These are phyloP conservation scores for Penicillium roqueforti DNA, from an alignment of 495 filamentous ascomycete species.

Conservation along the genomic window DNA sequence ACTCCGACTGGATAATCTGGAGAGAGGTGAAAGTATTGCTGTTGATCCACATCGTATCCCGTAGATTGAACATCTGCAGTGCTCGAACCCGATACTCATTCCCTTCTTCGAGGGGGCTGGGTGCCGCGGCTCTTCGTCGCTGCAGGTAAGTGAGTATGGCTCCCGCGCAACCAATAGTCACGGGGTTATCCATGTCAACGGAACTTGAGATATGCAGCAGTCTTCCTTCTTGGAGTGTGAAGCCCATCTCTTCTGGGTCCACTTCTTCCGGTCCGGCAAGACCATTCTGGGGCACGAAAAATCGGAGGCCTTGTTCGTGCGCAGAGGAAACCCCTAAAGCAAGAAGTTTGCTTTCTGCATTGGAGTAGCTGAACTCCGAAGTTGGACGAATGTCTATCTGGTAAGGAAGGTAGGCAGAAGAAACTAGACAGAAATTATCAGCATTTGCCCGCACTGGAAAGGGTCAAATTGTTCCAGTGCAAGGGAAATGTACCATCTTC, in stretches of 20 bases:
- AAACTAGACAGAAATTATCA: conserved; percentile 23
- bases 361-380: conserved; percentile 71
- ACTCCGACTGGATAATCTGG: conserved; percentile 81
- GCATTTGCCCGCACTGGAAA: not conserved
- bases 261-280: conserved; percentile 42
- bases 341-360: conserved; percentile 65
- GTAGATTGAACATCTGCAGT: conserved; percentile 74
- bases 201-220: conserved; percentile 66
- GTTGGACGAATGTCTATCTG: conserved; percentile 68
- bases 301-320: conserved; percentile 37
- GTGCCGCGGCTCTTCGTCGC: conserved; percentile 55
- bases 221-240: conserved; percentile 55
- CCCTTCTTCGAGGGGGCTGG: conserved; percentile 13
- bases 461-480: not conserved
- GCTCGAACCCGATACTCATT: conserved; percentile 54
- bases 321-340: conserved; percentile 42
- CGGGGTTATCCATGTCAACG: conserved; percentile 73
- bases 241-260: conserved; percentile 44
- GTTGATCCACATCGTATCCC: conserved; percentile 80
- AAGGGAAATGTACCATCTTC: conserved; percentile 20
- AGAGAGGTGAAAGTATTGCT: conserved; percentile 74
- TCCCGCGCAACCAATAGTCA: conserved; percentile 78
- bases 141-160: conserved; percentile 78
- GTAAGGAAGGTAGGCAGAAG: conserved; percentile 54
- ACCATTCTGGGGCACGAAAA: conserved; percentile 56